These are phyloP conservation scores for Craterostigma plantagineum DNA, from an alignment of 257 asterid genomes.

Conservation along the genomic window DNA sequence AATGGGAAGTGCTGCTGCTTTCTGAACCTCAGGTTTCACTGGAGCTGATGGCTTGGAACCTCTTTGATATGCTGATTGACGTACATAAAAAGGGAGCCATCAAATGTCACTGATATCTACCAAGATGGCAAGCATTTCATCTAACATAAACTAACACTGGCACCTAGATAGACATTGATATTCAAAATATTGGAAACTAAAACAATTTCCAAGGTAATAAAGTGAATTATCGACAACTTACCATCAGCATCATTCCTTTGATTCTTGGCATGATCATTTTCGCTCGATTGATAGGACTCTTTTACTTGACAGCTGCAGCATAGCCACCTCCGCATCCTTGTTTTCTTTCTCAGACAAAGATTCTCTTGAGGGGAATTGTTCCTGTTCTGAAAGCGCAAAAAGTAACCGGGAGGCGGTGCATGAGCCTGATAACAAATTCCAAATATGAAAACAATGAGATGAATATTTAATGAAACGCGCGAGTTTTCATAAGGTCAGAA, in stretches of 20 bases:
- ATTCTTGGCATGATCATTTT: slow-evolving; percentile 59
- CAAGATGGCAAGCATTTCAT: too few relatives aligned
- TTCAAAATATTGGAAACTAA: too few relatives aligned
- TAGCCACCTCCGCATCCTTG: slow-evolving; percentile 85
- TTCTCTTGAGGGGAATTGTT: slow-evolving; percentile 21
- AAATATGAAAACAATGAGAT: slow-evolving; percentile 8
- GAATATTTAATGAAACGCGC: background rate
- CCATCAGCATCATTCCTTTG: slow-evolving; percentile 48
- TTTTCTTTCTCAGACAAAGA: slow-evolving; percentile 35
- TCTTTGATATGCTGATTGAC: slow-evolving; percentile 34
- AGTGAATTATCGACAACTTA: slow-evolving; percentile 9
- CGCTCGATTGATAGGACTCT: slow-evolving; percentile 42
- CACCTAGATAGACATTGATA: too few relatives aligned
- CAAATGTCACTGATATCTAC: too few relatives aligned
- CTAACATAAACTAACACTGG: too few relatives aligned
- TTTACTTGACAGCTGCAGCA: slow-evolving; percentile 60
- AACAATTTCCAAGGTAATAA: too few relatives aligned
- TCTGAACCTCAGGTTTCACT: slow-evolving; percentile 51
- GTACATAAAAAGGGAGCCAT: too few relatives aligned
- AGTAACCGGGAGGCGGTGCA: slow-evolving; percentile 48
- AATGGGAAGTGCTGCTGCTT: slow-evolving; percentile 42
- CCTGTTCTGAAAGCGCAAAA: slow-evolving; percentile 34
- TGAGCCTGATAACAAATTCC: slow-evolving; percentile 26
- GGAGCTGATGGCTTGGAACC: slow-evolving; percentile 46
- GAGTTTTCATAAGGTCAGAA: too few relatives aligned